phyloP scores from a whole-genome alignment of 2,329 filamentous ascomycete species.

The Aspergillus sergii region DNA sequence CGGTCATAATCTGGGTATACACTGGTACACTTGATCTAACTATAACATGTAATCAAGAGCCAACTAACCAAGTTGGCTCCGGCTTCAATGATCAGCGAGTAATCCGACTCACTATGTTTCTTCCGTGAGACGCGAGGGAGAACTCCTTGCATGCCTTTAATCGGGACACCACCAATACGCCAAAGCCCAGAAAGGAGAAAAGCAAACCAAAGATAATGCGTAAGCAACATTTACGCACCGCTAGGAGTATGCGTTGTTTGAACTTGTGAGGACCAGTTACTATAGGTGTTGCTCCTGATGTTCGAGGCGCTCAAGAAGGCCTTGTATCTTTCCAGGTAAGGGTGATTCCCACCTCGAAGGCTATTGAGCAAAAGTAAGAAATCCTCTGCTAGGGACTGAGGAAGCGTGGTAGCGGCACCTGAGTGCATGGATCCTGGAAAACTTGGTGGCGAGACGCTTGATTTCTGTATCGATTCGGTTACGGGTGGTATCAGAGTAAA shows the following conservation, averaged over 20 bases:
- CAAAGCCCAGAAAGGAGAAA: neutral
- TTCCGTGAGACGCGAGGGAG: neutral
- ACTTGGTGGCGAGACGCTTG: constrained; percentile 4
- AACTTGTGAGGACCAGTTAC: constrained; percentile 22
- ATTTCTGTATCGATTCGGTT: constrained; percentile 3
- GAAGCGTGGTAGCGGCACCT: constrained; percentile 19
- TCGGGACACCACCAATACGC: neutral
- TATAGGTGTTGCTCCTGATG: constrained; percentile 16
- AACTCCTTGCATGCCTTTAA: neutral
- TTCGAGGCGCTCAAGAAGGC: constrained; percentile 30
- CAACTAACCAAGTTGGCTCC: neutral
- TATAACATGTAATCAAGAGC: neutral
- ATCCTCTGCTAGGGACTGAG: constrained; percentile 30
- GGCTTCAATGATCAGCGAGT: neutral
- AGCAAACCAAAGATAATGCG: constrained; percentile 5
- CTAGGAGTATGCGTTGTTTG: neutral
- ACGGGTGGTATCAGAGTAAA: constrained; percentile 2
- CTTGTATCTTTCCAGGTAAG: constrained; percentile 37
- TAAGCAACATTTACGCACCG: constrained; percentile 6
- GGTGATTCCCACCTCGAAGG: constrained; percentile 40
- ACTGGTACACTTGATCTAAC: neutral
- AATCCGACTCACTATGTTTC: neutral
- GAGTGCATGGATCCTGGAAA: constrained; percentile 12
- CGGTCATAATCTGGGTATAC: neutral
- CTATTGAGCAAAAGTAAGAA: constrained; percentile 36